phyloP scores from a whole-genome alignment of 345 rosid genomes.

The Theobroma cacao region DNA sequence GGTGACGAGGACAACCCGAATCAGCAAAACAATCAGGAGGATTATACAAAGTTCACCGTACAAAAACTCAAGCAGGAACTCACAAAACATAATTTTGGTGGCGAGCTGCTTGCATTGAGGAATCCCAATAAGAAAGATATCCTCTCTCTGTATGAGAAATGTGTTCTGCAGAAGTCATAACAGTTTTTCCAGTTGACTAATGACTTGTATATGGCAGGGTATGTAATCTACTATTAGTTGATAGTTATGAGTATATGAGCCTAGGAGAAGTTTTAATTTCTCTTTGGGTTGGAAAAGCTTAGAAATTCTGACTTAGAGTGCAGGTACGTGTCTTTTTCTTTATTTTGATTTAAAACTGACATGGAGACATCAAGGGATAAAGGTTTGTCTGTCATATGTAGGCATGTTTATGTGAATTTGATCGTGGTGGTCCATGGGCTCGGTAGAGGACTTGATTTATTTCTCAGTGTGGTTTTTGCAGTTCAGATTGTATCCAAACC shows the following conservation, averaged over 20 bases:
- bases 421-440: neutral
- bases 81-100: conserved; percentile 78
- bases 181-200: conserved; percentile 11
- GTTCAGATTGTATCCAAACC: conserved; percentile 4
- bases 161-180: conserved; percentile 61
- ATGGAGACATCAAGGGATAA: neutral
- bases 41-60: conserved; percentile 70
- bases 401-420: neutral
- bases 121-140: conserved; percentile 83
- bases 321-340: neutral
- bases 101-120: conserved; percentile 67
- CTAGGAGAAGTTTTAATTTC: neutral
- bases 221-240: conserved; percentile 19
- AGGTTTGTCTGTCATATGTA: neutral
- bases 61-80: conserved; percentile 87
- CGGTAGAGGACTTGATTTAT: neutral
- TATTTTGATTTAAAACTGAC: neutral
- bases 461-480: neutral
- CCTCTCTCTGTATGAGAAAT: conserved; percentile 72
- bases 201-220: conserved; percentile 38
- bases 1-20: conserved; percentile 62
- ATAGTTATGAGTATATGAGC: neutral
- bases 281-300: neutral
- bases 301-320: neutral
- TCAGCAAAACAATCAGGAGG: conserved; percentile 57